These are phyloP conservation scores for Fusarium sororula DNA, from an alignment of 2,329 filamentous ascomycete genomes.

Conservation along the genomic window DNA sequence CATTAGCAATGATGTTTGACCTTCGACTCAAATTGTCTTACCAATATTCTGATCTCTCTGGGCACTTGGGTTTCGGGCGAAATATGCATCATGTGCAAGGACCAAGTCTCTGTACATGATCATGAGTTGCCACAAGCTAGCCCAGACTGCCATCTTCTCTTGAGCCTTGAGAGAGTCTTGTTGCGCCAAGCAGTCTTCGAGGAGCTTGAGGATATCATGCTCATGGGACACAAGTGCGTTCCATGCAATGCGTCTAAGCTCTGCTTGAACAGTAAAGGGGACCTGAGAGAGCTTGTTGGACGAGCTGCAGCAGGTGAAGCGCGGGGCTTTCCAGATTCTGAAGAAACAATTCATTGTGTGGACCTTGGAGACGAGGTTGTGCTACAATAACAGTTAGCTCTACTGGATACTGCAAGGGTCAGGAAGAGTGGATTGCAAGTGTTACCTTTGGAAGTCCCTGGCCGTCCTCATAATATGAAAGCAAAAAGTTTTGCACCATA, in stretches of 20 bases:
- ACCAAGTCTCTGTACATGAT: constrained; percentile 58
- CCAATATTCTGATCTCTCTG: constrained; percentile 37
- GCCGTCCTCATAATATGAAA: constrained; percentile 49
- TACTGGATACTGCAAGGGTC: neutral
- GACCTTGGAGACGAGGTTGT: constrained; percentile 54
- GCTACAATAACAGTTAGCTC: constrained; percentile 45
- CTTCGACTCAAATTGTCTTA: constrained; percentile 21
- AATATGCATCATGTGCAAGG: constrained; percentile 43
- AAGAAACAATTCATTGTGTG: constrained; percentile 61
- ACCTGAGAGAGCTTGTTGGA: constrained; percentile 49
- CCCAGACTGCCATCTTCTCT: constrained; percentile 58
- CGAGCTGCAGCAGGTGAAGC: constrained; percentile 54
- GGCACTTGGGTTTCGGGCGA: constrained; percentile 37
- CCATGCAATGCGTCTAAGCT: constrained; percentile 52
- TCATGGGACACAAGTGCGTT: constrained; percentile 50
- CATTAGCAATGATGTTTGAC: constrained; percentile 12
- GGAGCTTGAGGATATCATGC: constrained; percentile 51
- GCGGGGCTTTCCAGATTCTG: constrained; percentile 56
- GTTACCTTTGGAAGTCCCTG: constrained; percentile 52
- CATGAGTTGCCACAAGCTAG: constrained; percentile 59
- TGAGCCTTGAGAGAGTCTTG: constrained; percentile 50
- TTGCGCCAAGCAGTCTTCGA: constrained; percentile 52
- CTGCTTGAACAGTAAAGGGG: constrained; percentile 53
- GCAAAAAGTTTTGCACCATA: constrained; percentile 50
- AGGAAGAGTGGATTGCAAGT: constrained; percentile 17